Base-by-base conservation (phyloP, 768 basidiomycete species). In the Amanita fuliginea region DNA sequence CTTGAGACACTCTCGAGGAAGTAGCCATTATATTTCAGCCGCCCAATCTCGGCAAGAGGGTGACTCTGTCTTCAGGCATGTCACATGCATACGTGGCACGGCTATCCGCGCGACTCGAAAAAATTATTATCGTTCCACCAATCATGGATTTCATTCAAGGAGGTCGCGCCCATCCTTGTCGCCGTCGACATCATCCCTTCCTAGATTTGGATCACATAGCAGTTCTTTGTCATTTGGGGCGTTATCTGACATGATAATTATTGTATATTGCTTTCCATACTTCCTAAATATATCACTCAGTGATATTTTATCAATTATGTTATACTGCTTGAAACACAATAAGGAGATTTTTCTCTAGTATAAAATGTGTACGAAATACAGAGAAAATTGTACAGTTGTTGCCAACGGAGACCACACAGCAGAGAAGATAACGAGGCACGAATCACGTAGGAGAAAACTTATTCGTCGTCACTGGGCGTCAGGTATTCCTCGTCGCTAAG, bases 391-490 rank as follows among this genome's bases (percentile, higher is more conserved):
- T 51, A 51, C 49, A 51, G 33, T 44, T 11, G 13, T 49, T 21
- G 40, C 16, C 8, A 28, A 42, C 28, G 24, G 6, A 6, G 7
- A 26, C 24, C 24, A 22, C 22, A 26, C 22, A 42, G 32, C n/a
- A 22, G 35, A 1, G 16, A 48, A 24, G 28, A 36, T n/a, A 39
- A 37, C 4, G 4, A 26, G 18, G 11, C n/a, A 21, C 42, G 13
- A 42, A 42, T 2, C 2, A 24, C 3, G 5, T 24, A 24, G 5
- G 22, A 39, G 46, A 30, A 18, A 6, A n/a, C 35, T 57, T 59
- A 77, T 34, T 88, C 86, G 19, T 87, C 85, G 50, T 88, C 86
- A 54, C 81, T 85, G 22, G 80, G 81, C 18, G 85, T 85, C 59
- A 86, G 66, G 60, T 81, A 81, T 60, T 79, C 77, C 50, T 77